Conservation (phyloP, 192 early-diverging fungal species). For the Kappamyces sp. region DNA sequence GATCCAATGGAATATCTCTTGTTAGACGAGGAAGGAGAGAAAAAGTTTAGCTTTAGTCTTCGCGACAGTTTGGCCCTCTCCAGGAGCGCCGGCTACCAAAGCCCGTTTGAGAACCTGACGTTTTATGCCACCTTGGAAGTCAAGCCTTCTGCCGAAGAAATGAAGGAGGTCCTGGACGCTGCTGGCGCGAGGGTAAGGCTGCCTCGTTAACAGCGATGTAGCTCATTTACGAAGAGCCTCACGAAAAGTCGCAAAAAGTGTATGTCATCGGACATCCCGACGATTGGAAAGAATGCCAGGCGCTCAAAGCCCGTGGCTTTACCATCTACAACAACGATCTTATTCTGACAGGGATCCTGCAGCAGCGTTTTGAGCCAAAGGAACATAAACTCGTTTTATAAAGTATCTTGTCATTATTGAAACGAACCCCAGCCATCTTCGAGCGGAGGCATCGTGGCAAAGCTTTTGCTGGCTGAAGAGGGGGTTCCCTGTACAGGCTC, state of each 20-base stretch:
- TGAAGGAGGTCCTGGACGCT: slow-evolving; percentile 36
- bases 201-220: slow-evolving; percentile 5
- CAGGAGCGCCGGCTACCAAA: not conserved
- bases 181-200: slow-evolving; percentile 33
- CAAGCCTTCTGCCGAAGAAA: slow-evolving; percentile 25
- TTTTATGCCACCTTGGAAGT: slow-evolving; percentile 34
- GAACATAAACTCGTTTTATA: too few relatives aligned
- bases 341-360: slow-evolving; percentile 40
- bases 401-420: too few relatives aligned
- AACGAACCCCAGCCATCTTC: too few relatives aligned
- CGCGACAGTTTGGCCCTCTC: slow-evolving; percentile 17
- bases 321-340: slow-evolving; percentile 34
- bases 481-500: too few relatives aligned
- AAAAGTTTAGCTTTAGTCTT: slow-evolving; percentile 34
- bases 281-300: slow-evolving; percentile 23
- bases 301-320: slow-evolving; percentile 20
- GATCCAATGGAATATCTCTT: slow-evolving; percentile 34
- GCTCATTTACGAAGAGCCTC: slow-evolving; percentile 7
- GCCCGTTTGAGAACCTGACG: slow-evolving; percentile 20
- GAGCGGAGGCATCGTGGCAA: too few relatives aligned
- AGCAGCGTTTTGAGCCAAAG: slow-evolving; percentile 14
- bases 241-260: slow-evolving; percentile 5
- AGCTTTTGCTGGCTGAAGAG: too few relatives aligned
- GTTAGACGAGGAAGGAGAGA: slow-evolving; percentile 35
- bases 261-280: slow-evolving; percentile 26